Percentiles rank a stretch among this genome's conserved stretches.
Conservation (phyloP, 306 rosid genomes). For the Myrica gale region DNA sequence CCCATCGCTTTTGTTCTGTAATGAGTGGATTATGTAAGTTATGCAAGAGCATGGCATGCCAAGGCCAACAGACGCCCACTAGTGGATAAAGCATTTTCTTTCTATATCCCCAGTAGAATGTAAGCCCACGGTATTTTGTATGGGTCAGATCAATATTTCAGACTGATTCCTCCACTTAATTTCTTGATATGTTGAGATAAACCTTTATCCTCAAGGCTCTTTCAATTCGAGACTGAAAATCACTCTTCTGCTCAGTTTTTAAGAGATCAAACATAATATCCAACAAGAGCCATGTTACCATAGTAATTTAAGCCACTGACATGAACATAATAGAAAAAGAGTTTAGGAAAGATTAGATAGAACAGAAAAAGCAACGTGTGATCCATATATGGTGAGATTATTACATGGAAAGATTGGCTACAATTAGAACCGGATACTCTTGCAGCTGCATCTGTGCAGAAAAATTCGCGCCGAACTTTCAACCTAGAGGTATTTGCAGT, state of each 20-base stretch:
- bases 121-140: background rate
- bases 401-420: constrained; percentile 44
- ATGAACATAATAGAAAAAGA: background rate
- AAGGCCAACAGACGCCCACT: background rate
- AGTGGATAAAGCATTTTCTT: background rate
- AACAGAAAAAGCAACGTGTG: background rate
- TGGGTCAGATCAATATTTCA: background rate
- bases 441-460: constrained; percentile 42
- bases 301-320: background rate
- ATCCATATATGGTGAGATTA: constrained; percentile 1
- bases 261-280: background rate
- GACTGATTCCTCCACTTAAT: background rate
- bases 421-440: constrained; percentile 41
- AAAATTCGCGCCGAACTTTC: constrained; percentile 39
- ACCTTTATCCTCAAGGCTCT: background rate
- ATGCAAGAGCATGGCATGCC: background rate
- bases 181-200: background rate
- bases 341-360: background rate
- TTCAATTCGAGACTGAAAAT: background rate
- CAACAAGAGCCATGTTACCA: background rate
- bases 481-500: constrained; percentile 35
- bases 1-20: background rate
- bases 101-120: background rate
- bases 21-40: background rate
- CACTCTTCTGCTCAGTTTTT: background rate